Percentiles rank a stretch among this genome's conserved stretches.
These are phyloP conservation scores for Cadophora malorum DNA, from an alignment of 2,329 filamentous ascomycete genomes.

Conservation along the genomic window DNA sequence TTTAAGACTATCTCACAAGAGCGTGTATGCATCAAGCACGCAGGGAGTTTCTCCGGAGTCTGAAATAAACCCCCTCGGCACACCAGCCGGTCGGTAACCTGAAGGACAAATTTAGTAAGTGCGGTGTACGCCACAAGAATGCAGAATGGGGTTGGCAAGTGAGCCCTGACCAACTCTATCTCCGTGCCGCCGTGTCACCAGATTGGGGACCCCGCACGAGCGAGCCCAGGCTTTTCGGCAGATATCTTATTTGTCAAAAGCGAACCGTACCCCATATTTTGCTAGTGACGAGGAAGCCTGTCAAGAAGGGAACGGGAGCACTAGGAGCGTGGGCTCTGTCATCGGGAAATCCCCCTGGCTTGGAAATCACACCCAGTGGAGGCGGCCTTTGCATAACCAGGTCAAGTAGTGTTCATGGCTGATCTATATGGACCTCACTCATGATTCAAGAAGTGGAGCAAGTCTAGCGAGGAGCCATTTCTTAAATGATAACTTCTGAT, in stretches of 20 bases:
- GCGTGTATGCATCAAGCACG: neutral
- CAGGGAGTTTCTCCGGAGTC: conserved; percentile 9
- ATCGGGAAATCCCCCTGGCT: conserved; percentile 9
- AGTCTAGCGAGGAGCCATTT: neutral
- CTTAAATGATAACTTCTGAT: neutral
- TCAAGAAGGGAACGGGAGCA: conserved; percentile 4
- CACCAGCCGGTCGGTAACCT: neutral
- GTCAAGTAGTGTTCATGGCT: neutral
- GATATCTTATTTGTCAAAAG: conserved; percentile 18
- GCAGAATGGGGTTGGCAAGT: neutral
- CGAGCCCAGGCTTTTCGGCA: conserved; percentile 14
- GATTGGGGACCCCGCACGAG: conserved; percentile 14
- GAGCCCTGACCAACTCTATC: neutral
- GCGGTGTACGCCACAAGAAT: neutral
- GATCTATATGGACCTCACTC: neutral
- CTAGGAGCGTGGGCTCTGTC: neutral
- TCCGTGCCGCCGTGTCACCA: conserved; percentile 2
- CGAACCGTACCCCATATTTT: neutral
- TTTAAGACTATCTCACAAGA: neutral
- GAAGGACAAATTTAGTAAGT: neutral
- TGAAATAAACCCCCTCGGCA: neutral
- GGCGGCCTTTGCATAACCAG: neutral
- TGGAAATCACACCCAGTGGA: neutral
- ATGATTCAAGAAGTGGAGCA: conserved; percentile 5
- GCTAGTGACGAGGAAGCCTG: neutral